phyloP scores from a whole-genome alignment of 2,329 filamentous ascomycete species.

The Endothia cerciana region DNA sequence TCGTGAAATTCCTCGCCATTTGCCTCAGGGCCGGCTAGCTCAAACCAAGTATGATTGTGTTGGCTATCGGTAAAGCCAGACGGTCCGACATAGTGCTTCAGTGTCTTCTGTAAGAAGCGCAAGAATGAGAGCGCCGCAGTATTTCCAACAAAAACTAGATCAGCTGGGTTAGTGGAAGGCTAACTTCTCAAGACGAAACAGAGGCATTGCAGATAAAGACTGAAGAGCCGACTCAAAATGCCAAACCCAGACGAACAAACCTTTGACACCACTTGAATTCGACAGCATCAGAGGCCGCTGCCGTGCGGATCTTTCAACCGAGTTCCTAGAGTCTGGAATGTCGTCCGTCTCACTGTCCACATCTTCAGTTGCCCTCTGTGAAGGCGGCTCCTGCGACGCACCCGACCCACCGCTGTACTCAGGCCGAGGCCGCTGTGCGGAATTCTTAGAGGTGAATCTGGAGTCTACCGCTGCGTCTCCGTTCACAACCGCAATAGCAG shows the following conservation, averaged over 20 bases:
- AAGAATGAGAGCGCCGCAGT: conserved; percentile 26
- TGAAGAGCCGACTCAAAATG: background rate
- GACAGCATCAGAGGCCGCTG: conserved; percentile 18
- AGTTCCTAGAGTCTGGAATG: conserved; percentile 13
- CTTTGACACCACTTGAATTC: conserved; percentile 25
- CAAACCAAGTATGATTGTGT: conserved; percentile 21
- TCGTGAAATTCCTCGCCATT: conserved; percentile 5
- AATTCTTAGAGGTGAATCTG: background rate
- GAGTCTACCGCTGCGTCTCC: background rate
- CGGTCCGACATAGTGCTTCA: conserved; percentile 24
- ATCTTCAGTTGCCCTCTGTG: conserved; percentile 1
- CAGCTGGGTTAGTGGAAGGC: background rate
- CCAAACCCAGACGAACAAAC: background rate
- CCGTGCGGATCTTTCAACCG: conserved; percentile 8
- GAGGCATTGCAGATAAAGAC: background rate
- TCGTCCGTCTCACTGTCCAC: conserved; percentile 23
- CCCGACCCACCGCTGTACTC: background rate
- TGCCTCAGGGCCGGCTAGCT: conserved; percentile 16
- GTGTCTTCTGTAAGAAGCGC: conserved; percentile 20
- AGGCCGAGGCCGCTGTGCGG: background rate
- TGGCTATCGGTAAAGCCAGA: conserved; percentile 23
- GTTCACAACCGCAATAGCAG: conserved; percentile 8
- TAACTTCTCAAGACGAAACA: background rate
- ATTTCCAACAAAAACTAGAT: conserved; percentile 24
- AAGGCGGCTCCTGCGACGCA: background rate